phyloP scores from a whole-genome alignment of 139 green algal genomes.

The Pseudopediastrum boryanum region DNA sequence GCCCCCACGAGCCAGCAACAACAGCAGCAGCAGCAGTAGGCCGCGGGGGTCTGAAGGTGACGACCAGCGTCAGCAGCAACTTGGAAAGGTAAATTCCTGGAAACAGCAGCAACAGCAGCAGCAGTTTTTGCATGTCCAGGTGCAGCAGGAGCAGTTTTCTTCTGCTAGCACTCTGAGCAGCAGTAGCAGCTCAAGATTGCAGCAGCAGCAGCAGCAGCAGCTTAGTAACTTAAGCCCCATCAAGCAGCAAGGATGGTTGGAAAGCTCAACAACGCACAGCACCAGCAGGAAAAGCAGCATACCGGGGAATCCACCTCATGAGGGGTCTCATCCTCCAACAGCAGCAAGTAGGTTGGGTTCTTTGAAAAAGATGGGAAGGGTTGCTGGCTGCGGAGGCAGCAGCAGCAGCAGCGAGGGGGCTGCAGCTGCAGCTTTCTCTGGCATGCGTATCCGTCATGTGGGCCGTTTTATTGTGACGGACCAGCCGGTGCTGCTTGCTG shows the following conservation, averaged over 20 bases:
- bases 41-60: not conserved
- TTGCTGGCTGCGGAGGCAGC: too few relatives aligned
- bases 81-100: too few relatives aligned
- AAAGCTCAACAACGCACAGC: constrained; percentile 1
- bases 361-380: too few relatives aligned
- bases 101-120: not conserved
- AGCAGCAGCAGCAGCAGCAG: not conserved
- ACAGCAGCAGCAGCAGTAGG: not conserved
- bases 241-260: too few relatives aligned
- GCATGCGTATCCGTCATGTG: too few relatives aligned
- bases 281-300: not conserved
- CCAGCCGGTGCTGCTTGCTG: constrained; percentile 17
- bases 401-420: too few relatives aligned
- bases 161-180: constrained; percentile 7
- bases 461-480: constrained; percentile 26
- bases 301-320: constrained; percentile 2
- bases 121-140: not conserved
- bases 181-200: not conserved
- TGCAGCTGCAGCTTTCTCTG: too few relatives aligned
- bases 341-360: too few relatives aligned
- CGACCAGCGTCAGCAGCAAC: not conserved
- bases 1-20: not conserved
- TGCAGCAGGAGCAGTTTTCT: not conserved
- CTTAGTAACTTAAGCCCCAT: too few relatives aligned
- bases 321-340: constrained; percentile 20